These are phyloP conservation scores for Diplocarpon rosae DNA, from an alignment of 2,329 filamentous ascomycete genomes.

Conservation along the genomic window DNA sequence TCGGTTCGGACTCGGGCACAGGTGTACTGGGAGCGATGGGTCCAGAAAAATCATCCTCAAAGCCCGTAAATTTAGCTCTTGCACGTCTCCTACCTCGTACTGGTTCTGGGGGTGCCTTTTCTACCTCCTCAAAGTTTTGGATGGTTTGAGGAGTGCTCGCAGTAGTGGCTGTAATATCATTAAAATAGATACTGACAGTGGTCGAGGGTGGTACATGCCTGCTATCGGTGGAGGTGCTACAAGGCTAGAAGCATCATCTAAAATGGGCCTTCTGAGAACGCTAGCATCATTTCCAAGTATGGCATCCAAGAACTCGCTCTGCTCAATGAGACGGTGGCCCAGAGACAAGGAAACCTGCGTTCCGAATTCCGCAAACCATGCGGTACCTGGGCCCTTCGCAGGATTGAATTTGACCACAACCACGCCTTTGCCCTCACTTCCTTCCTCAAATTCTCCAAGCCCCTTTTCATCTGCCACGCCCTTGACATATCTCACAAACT, in stretches of 20 bases:
- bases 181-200: too few species aligned
- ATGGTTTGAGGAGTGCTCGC: slow-evolving; percentile 8
- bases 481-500: slow-evolving; percentile 70
- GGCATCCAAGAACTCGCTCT: slow-evolving; percentile 84
- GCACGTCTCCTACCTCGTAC: slow-evolving; percentile 30
- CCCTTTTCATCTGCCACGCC: slow-evolving; percentile 65
- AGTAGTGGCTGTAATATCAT: slow-evolving; percentile 7
- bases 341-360: slow-evolving; percentile 58
- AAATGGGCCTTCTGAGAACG: slow-evolving; percentile 57
- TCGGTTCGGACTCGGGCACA: slow-evolving; percentile 25
- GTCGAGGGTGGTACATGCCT: slow-evolving; percentile 13
- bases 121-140: slow-evolving; percentile 6
- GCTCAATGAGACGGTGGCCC: slow-evolving; percentile 73
- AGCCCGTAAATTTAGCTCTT: slow-evolving; percentile 59
- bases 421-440: slow-evolving; percentile 56
- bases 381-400: slow-evolving; percentile 40
- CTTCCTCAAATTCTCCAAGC: slow-evolving; percentile 50
- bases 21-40: slow-evolving; percentile 27
- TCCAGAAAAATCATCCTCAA: slow-evolving; percentile 40
- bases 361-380: slow-evolving; percentile 61
- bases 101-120: slow-evolving; percentile 13
- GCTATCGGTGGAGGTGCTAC: slow-evolving; percentile 21
- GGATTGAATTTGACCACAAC: slow-evolving; percentile 66
- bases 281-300: slow-evolving; percentile 73
- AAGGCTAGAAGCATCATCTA: slow-evolving; percentile 33